Evolutionary conservation across 75 land plant species (phyloP).

Genomic region (Pinus tabuliformis): DNA sequence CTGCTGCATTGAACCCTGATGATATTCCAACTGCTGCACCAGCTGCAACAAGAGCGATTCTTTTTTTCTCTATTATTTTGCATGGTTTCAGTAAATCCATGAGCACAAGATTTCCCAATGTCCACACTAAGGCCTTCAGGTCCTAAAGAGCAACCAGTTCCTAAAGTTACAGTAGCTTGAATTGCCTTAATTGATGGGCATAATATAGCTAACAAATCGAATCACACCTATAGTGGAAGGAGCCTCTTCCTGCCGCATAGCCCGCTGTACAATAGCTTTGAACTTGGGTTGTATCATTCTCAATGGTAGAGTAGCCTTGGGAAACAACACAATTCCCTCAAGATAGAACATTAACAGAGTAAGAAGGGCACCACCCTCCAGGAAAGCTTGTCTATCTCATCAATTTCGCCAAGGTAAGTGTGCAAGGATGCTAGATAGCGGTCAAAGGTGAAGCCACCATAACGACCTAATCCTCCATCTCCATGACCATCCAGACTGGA

Average conservation of each 20-base stretch:
- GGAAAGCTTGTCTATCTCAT: no score
- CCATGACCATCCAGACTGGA: constrained; percentile 19
- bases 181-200: constrained; percentile 89
- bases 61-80: constrained; percentile 91
- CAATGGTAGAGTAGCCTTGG: no score
- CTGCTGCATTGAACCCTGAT: constrained; percentile 98
- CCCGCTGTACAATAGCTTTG: no score
- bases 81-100: constrained; percentile 80
- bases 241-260: no score
- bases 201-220: constrained; percentile 62
- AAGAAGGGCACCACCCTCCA: no score
- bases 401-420: background rate
- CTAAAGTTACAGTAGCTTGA: constrained; percentile 94
- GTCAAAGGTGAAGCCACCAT: constrained; percentile 65
- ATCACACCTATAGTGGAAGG: no score
- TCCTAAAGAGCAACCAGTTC: constrained; percentile 97
- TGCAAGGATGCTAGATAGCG: constrained; percentile 68
- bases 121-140: constrained; percentile 99
- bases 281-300: no score
- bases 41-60: constrained; percentile 96
- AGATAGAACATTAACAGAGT: no score
- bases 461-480: constrained; percentile 35
- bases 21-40: constrained; percentile 99
- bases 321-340: no score
- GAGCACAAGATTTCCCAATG: constrained; percentile 96